These are phyloP conservation scores for Xerocomellus intermedius DNA, from an alignment of 768 basidiomycete species.

Conservation along the genomic window DNA sequence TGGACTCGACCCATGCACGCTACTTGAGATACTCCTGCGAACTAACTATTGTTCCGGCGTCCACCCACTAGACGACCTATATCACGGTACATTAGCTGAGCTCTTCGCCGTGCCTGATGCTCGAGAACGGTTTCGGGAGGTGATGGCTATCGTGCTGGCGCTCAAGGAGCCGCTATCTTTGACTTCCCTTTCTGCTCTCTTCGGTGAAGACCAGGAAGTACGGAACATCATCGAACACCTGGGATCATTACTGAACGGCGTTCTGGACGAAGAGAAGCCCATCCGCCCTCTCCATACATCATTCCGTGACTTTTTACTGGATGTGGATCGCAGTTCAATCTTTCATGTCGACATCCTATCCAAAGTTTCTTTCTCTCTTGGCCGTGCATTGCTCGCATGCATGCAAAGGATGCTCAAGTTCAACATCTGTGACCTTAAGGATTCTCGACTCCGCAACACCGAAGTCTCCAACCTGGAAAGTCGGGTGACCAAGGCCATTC, in stretches of 20 bases:
- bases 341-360: neutral
- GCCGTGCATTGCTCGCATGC: too few relatives aligned
- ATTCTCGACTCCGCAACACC: neutral
- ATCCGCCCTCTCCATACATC: too few relatives aligned
- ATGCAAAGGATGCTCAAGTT: too few relatives aligned
- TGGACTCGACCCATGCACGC: neutral
- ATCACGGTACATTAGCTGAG: neutral
- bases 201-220: neutral
- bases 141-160: neutral
- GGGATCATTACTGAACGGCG: neutral
- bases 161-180: neutral
- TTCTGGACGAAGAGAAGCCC: neutral
- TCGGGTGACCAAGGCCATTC: neutral
- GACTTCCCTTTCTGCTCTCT: neutral
- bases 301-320: neutral
- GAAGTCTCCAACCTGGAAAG: neutral
- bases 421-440: too few relatives aligned
- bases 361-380: neutral
- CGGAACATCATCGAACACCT: neutral
- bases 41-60: too few relatives aligned
- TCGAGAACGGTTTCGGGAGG: neutral
- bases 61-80: neutral
- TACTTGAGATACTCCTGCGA: neutral
- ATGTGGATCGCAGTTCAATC: neutral
- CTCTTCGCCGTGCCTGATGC: neutral